Conservation (phyloP, 208 protist species). For the Wallacemonas sp. region DNA sequence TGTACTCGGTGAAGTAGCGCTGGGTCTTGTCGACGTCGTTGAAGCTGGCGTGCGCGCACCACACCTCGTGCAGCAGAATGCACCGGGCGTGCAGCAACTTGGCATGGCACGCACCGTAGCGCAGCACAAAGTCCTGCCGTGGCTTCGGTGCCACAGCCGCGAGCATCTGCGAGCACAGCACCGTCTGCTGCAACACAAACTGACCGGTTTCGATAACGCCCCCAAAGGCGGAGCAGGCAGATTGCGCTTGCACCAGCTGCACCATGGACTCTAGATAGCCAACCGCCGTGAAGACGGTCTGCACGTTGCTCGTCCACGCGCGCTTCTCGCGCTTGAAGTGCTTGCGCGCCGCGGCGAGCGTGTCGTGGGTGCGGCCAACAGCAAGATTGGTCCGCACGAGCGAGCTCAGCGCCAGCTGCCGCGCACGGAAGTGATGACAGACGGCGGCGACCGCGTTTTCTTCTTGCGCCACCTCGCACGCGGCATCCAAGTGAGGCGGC, state of each 20-base stretch:
- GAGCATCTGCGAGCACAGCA: slow-evolving; percentile 80
- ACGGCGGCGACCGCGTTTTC: slow-evolving; percentile 53
- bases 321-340: slow-evolving; percentile 81
- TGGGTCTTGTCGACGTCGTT: slow-evolving; percentile 44
- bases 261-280: slow-evolving; percentile 83
- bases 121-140: slow-evolving; percentile 51
- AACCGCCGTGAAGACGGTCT: slow-evolving; percentile 62
- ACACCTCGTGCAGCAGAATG: slow-evolving; percentile 61
- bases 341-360: slow-evolving; percentile 46
- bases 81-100: slow-evolving; percentile 59
- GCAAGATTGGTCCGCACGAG: slow-evolving; percentile 59
- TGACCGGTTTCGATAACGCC: slow-evolving; percentile 77
- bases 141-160: slow-evolving; percentile 45
- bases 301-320: slow-evolving; percentile 52
- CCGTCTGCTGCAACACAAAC: slow-evolving; percentile 73
- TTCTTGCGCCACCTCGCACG: slow-evolving; percentile 38
- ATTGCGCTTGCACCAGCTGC: slow-evolving; percentile 70
- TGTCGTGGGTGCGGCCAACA: slow-evolving; percentile 59
- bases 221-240: slow-evolving; percentile 54
- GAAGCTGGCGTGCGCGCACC: slow-evolving; percentile 66
- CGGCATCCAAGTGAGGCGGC: slow-evolving; percentile 54
- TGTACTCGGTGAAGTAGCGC: slow-evolving; percentile 74
- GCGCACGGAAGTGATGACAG: slow-evolving; percentile 51
- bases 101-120: slow-evolving; percentile 59
- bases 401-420: slow-evolving; percentile 70